Base-by-base conservation (phyloP, 108 stramenopile species). In the Fragilariopsis cylindrus region DNA sequence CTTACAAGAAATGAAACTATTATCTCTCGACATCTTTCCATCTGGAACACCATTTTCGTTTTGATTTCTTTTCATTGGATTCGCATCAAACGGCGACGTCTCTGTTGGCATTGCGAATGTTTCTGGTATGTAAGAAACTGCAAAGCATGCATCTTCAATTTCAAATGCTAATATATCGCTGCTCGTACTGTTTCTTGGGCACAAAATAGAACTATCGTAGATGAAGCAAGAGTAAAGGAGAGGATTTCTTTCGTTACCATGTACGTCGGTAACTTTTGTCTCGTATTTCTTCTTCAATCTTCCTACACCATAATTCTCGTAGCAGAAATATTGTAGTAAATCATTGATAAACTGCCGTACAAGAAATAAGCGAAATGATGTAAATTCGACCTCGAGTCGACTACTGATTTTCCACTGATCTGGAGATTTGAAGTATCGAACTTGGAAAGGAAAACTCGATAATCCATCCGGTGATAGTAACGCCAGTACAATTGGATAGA, bases 91-190 rank as follows among this genome's bases (percentile, higher is more conserved):
- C 21, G 58, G 30, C 3, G 77, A 68, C 30, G 71, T 15, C 54
- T 56, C 65, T 2, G 82, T 75, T 11, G 83, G 76, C 65, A 81
- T 79, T 42, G 58, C 47, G 56, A 84, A 83, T n/a, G 84, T 70
- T 7, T 65, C 43, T 11, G 56, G 56, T 19, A 76, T 64, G 47
- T 76, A 69, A 18, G 69, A 72, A 53, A 77, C 73, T 7, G 69
- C 66, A 57, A 93, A 49, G 4, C 60, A 58, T 12, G 85, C 48
- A 43, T 74, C 57, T 5, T 82, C 79, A 6, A 85, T 71, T 69
- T 93, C 86, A 50, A 91, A 76, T 30, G 88, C 78, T 1, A 90
- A 67, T 81, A 90, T 78, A 42, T 93, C 92, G 39, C 76, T 55
- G 47, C 84, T 87, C 16, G 53, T 72, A 52, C 85, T 91, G 15